Conservation (phyloP, 2,329 filamentous ascomycete genomes). For the Xylaria sp. region DNA sequence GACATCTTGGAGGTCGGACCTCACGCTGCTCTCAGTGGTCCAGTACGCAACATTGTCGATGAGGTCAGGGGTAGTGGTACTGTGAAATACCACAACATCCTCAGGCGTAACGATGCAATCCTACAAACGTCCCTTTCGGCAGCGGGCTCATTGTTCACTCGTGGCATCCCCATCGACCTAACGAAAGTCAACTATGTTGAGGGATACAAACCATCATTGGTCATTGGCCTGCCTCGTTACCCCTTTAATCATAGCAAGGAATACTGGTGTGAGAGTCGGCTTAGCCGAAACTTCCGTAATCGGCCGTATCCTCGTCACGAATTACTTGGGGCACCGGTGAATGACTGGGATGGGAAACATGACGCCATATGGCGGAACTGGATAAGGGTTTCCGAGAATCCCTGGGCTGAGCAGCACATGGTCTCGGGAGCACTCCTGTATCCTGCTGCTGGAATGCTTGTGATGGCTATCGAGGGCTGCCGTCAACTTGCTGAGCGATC, state of each 20-base stretch:
- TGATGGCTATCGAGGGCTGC: conserved; percentile 46
- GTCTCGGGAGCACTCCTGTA: conserved; percentile 42
- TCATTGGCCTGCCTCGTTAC: conserved; percentile 40
- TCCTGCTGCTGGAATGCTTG: conserved; percentile 46
- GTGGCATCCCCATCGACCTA: conserved; percentile 29
- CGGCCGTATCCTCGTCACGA: conserved; percentile 39
- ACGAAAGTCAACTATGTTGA: conserved; percentile 15
- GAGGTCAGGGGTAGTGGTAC: conserved; percentile 6
- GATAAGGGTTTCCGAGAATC: conserved; percentile 40
- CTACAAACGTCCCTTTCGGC: conserved; percentile 12
- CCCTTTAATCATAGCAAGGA: conserved; percentile 40
- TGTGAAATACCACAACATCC: conserved; percentile 27
- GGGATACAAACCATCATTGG: conserved; percentile 10
- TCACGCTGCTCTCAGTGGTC: conserved; percentile 51
- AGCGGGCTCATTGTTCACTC: conserved; percentile 30
- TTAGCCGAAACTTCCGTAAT: conserved; percentile 36
- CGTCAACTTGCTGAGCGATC: conserved; percentile 34
- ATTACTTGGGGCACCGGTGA: conserved; percentile 40
- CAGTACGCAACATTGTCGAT: conserved; percentile 21
- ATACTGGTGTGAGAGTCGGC: conserved; percentile 44
- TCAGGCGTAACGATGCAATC: conserved; percentile 17
- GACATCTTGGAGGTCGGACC: conserved; percentile 41
- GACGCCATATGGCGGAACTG: conserved; percentile 45
- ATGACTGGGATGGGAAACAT: conserved; percentile 35
- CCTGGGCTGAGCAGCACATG: conserved; percentile 47